Base-by-base conservation (phyloP, 1,139 yeast genomes). In the Kodamaea fungicola region DNA sequence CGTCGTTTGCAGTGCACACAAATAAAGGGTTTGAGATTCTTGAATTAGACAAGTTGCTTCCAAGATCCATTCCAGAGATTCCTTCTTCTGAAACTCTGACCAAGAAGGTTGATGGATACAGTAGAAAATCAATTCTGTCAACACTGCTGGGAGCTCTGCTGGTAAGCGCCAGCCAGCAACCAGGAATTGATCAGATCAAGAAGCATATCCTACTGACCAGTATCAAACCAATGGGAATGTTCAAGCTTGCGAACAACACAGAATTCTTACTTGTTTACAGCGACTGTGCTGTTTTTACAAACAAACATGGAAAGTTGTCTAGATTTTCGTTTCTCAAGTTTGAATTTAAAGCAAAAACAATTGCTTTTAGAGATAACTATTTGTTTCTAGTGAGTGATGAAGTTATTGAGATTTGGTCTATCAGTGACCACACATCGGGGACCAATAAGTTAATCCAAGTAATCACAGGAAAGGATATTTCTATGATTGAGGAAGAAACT, bases 201-300 rank as follows among this genome's bases (percentile, higher is more conserved):
- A 61, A 61, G 50, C 38, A 55, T 9, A 48, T 68, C 6, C 55
- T 59, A 13, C 60, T 71, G 25, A 58, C 74, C 7, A 61, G 55
- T 51, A 51, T 61, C 42, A 62, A 71, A 44, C 84, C 95, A 32
- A 55, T 81, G 62, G 78, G 83, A 31, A 69, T 85, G 77, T 79
- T 76, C 60, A 72, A 81, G 51, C 67, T 80, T 37, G 57, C 71
- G 13, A 77, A 77, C 31, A 70, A 74, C 38, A 57, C 66, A 29
- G 62, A 57, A 41, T 77, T 81, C 40, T 56, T 87, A 6, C 61
- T 86, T 35, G 84, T 85, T 28, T 88, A 85, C 60, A 83, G 76
- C 42, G 82, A 82, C 41, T 80, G 83, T 54, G 92, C 88, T 2
- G 65, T 88, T 2, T 82, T 81, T 45, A 74, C 83, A 42, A 83